phyloP scores from a whole-genome alignment of 805 yeast genomes.

The Spathaspora boniae region DNA sequence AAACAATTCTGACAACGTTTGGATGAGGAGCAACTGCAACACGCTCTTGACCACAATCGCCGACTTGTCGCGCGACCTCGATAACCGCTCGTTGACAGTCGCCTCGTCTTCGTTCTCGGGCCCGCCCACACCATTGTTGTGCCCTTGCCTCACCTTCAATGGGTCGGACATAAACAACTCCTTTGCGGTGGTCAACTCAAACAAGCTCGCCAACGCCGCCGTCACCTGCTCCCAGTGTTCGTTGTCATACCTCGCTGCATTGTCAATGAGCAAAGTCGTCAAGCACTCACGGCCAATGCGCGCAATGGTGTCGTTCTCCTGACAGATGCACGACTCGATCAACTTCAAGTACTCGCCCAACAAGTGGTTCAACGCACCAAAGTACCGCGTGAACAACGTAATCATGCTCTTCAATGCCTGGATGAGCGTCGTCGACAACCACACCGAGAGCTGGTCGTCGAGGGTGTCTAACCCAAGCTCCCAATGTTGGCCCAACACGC shows the following conservation, averaged over 20 bases:
- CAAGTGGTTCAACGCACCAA: constrained; percentile 68
- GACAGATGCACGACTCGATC: constrained; percentile 85
- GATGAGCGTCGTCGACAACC: constrained; percentile 94
- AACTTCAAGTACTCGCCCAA: constrained; percentile 76
- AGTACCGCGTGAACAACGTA: constrained; percentile 77
- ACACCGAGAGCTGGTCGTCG: constrained; percentile 86
- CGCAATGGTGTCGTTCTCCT: constrained; percentile 95
- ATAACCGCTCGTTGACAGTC: constrained; percentile 30
- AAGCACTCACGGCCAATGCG: constrained; percentile 90
- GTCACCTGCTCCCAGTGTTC: constrained; percentile 76
- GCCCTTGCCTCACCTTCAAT: too few relatives aligned
- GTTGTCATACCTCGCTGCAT: constrained; percentile 57
- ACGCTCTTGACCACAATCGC: constrained; percentile 90
- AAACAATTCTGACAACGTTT: constrained; percentile 75
- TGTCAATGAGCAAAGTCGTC: constrained; percentile 73
- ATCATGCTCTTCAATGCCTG: constrained; percentile 91
- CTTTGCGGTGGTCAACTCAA: constrained; percentile 78
- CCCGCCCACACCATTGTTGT: constrained; percentile 21
- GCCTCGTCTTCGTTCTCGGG: constrained; percentile 12
- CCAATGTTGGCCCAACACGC: constrained; percentile 73
- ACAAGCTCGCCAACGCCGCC: constrained; percentile 61
- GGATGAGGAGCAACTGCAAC: constrained; percentile 83
- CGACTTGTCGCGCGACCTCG: constrained; percentile 55
- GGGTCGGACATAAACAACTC: constrained; percentile 73
- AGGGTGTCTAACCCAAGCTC: constrained; percentile 50